phyloP scores from a whole-genome alignment of 2,329 filamentous ascomycete species.

The Gaeumannomyces sp. region DNA sequence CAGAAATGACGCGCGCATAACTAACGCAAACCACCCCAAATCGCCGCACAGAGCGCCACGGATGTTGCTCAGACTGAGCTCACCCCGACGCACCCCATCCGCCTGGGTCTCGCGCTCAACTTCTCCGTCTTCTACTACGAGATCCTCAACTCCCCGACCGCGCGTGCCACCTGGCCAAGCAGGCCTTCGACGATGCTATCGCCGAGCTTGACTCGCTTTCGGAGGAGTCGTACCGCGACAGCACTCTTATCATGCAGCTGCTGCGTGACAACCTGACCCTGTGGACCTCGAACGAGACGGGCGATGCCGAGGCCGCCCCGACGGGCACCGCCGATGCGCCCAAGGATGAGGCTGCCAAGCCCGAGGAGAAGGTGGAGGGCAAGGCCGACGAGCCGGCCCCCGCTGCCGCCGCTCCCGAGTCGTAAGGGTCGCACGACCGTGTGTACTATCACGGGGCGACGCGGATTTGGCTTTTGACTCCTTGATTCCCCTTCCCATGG shows the following conservation, averaged over 20 bases:
- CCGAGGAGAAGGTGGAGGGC: conserved; percentile 47
- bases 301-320: conserved; percentile 63
- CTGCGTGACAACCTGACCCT: conserved; percentile 97
- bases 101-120: conserved; percentile 94
- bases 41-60: conserved; percentile 69
- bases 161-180: conserved; percentile 97
- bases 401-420: conserved; percentile 40
- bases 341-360: conserved; percentile 53
- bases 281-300: conserved; percentile 91
- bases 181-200: conserved; percentile 96
- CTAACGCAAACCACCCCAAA: no score
- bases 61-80: conserved; percentile 97
- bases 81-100: conserved; percentile 95
- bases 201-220: conserved; percentile 96
- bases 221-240: conserved; percentile 98
- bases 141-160: conserved; percentile 96
- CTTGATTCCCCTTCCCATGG: background rate
- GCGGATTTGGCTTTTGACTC: background rate
- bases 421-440: conserved; percentile 34
- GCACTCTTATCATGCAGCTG: conserved; percentile 98
- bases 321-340: conserved; percentile 48
- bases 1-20: conserved; percentile 2
- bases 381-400: conserved; percentile 34
- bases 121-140: conserved; percentile 99
- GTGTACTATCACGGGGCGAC: background rate